phyloP scores from a whole-genome alignment of 2,329 filamentous ascomycete genomes.

The Arthrobotrys pseudoclavata region DNA sequence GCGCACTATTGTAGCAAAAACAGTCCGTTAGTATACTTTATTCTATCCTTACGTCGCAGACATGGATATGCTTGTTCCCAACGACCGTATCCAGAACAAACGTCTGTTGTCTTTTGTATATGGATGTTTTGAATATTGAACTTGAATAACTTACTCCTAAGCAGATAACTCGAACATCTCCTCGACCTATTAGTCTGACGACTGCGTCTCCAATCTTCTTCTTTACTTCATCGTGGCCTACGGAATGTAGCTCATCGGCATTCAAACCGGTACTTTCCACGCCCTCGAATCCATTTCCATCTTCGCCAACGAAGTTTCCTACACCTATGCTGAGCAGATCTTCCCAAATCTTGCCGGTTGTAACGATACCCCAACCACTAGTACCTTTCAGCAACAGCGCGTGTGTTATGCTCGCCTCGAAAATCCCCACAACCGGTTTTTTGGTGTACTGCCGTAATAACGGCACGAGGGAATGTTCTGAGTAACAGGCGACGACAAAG shows the following conservation, averaged over 20 bases:
- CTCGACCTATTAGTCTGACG: constrained; percentile 69
- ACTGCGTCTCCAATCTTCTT: constrained; percentile 78
- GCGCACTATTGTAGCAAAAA: constrained; percentile 72
- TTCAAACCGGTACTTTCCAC: constrained; percentile 85
- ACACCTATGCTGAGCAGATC: constrained; percentile 78
- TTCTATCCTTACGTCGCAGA: background rate
- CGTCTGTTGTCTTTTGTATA: background rate
- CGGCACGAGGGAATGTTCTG: constrained; percentile 81
- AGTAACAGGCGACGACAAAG: constrained; percentile 91
- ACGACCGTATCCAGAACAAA: background rate
- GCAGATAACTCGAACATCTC: constrained; percentile 77
- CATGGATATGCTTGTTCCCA: background rate
- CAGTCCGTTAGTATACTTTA: constrained; percentile 27
- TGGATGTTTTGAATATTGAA: background rate
- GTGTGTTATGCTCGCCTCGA: constrained; percentile 82
- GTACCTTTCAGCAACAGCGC: constrained; percentile 71
- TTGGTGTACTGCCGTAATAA: constrained; percentile 68
- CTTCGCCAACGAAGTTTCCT: constrained; percentile 73
- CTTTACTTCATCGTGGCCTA: constrained; percentile 75
- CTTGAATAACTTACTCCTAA: constrained; percentile 71
- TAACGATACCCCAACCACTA: constrained; percentile 83
- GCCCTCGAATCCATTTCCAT: constrained; percentile 75
- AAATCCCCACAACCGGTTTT: constrained; percentile 82
- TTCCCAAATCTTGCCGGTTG: constrained; percentile 88
- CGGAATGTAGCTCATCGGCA: constrained; percentile 82